A percentile compares a stretch with the other conserved stretches of the same genome.
phyloP scores from a whole-genome alignment of 2,329 filamentous ascomycete genomes.

The Neofusicoccum sp. region DNA sequence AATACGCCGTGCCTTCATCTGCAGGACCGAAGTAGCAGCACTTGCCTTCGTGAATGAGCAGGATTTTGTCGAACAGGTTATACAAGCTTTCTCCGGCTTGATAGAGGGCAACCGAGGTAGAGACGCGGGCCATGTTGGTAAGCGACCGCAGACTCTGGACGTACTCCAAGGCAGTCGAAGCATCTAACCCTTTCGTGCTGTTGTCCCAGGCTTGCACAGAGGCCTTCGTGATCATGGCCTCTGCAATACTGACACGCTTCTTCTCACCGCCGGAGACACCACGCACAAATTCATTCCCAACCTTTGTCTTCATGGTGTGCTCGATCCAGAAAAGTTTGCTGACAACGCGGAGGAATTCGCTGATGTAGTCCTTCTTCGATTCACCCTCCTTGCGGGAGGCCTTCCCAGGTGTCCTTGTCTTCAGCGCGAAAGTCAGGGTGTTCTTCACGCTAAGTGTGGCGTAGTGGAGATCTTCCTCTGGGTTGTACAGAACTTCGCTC shows the following conservation, averaged over 20 bases:
- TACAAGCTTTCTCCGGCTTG: slow-evolving; percentile 55
- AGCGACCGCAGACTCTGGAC: slow-evolving; percentile 64
- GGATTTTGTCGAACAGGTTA: slow-evolving; percentile 39
- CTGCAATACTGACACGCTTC: slow-evolving; percentile 50
- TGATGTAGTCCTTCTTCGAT: slow-evolving; percentile 57
- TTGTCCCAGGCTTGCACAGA: slow-evolving; percentile 52
- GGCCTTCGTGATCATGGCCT: slow-evolving; percentile 47
- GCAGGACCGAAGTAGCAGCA: slow-evolving; percentile 62
- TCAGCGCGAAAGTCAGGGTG: slow-evolving; percentile 70
- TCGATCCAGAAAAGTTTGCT: slow-evolving; percentile 71
- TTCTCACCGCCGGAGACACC: slow-evolving; percentile 55
- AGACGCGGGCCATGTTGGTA: slow-evolving; percentile 62
- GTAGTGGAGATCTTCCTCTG: slow-evolving; percentile 75
- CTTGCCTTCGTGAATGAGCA: slow-evolving; percentile 41
- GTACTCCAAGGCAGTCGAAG: slow-evolving; percentile 71
- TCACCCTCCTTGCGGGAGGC: slow-evolving; percentile 60
- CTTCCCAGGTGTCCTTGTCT: slow-evolving; percentile 65
- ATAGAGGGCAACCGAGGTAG: slow-evolving; percentile 68
- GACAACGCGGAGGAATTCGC: slow-evolving; percentile 64
- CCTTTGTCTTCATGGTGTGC: slow-evolving; percentile 70
- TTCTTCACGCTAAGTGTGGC: slow-evolving; percentile 73
- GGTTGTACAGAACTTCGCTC: slow-evolving; percentile 69
- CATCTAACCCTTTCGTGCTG: slow-evolving; percentile 70
- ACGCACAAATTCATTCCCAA: slow-evolving; percentile 71
- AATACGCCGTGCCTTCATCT: slow-evolving; percentile 62